Percentiles rank a stretch among this genome's conserved stretches.
Conservation (phyloP, 352 stramenopile genomes). For the Phytophthora pistaciae region DNA sequence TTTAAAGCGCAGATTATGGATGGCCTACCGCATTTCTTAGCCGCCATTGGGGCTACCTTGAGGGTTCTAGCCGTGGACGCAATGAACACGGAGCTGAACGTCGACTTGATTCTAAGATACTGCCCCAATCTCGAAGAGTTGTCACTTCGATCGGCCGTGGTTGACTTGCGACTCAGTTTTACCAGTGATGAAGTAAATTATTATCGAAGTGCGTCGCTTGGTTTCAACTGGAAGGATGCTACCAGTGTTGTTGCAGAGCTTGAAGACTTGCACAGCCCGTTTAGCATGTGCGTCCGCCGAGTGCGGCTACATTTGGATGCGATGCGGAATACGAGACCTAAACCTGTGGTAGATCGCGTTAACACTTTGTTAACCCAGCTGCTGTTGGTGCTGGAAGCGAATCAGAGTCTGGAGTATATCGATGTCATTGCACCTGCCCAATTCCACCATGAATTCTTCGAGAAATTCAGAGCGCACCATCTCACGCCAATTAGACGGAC, state of each 20-base stretch:
- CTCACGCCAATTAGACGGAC: neutral
- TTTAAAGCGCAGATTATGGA: neutral
- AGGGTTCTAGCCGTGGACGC: constrained; percentile 6
- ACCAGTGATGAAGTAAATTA: neutral
- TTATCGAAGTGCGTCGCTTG: neutral
- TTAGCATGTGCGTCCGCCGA: constrained; percentile 1
- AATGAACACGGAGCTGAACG: neutral
- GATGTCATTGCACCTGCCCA: neutral
- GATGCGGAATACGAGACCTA: neutral
- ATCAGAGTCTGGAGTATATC: neutral
- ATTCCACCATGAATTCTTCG: neutral
- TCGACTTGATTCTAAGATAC: constrained; percentile 5
- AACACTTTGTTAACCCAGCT: neutral
- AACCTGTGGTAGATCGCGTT: neutral
- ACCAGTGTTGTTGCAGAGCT: neutral
- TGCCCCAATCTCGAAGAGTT: constrained; percentile 23
- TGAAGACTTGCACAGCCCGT: neutral
- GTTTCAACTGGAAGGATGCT: constrained; percentile 2
- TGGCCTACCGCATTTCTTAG: constrained; percentile 3
- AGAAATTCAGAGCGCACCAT: constrained; percentile 2
- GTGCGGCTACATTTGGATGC: constrained; percentile 1
- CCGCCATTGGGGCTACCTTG: neutral
- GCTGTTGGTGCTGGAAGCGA: constrained; percentile 11
- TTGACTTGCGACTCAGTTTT: constrained; percentile 8
- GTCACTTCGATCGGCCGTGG: constrained; percentile 2